Conservation (phyloP, 2,329 filamentous ascomycete species). For the Fusarium mangiferae region DNA sequence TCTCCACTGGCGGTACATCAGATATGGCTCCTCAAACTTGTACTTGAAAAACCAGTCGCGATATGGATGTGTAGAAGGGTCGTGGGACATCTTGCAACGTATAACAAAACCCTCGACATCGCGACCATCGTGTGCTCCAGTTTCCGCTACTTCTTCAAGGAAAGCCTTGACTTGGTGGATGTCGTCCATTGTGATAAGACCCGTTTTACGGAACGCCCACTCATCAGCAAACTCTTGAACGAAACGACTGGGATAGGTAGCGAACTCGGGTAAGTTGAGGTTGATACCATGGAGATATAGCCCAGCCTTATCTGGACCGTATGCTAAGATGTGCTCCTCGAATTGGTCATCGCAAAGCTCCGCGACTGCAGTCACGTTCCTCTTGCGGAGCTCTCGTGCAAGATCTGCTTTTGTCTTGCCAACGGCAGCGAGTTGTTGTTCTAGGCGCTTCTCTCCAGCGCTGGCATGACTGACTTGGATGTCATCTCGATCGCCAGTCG, state of each 20-base stretch:
- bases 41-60: constrained; percentile 99
- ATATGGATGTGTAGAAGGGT: constrained; percentile 65
- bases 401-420: constrained; percentile 84
- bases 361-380: constrained; percentile 94
- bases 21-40: constrained; percentile 98
- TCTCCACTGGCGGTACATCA: constrained; percentile 99
- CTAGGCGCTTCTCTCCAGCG: constrained; percentile 84
- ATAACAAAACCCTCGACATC: constrained; percentile 98
- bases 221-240: constrained; percentile 89
- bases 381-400: constrained; percentile 76
- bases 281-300: constrained; percentile 97
- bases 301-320: constrained; percentile 82
- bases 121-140: constrained; percentile 87
- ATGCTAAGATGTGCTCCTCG: constrained; percentile 95
- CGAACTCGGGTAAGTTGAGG: constrained; percentile 91
- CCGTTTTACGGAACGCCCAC: constrained; percentile 94
- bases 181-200: constrained; percentile 80
- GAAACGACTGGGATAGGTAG: constrained; percentile 82
- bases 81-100: constrained; percentile 77
- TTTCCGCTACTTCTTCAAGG: constrained; percentile 85
- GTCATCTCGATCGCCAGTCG: constrained; percentile 83
- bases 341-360: constrained; percentile 97
- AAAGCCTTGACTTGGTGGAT: constrained; percentile 80
- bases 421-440: constrained; percentile 79
- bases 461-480: constrained; percentile 81